These are phyloP conservation scores for Penicillium sp. DNA, from an alignment of 2,329 filamentous ascomycete genomes.

Conservation along the genomic window DNA sequence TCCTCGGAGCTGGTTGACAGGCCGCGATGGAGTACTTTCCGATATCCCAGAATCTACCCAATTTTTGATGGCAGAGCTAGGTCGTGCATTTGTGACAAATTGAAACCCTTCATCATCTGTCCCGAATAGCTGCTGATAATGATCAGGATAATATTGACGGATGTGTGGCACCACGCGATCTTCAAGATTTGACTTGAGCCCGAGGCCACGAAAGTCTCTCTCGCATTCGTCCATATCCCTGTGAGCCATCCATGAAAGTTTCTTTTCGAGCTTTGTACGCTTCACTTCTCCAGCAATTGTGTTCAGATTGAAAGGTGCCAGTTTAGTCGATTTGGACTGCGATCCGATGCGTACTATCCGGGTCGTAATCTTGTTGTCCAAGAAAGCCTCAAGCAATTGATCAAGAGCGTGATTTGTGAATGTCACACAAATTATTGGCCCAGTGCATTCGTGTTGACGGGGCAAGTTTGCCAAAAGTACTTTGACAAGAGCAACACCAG, in stretches of 20 bases:
- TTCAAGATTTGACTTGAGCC: not conserved
- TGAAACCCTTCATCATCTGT: not conserved
- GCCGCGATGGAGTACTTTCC: not conserved
- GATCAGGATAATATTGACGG: not conserved
- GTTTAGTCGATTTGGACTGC: not conserved
- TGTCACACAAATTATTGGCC: not conserved
- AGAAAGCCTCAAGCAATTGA: not conserved
- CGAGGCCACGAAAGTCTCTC: not conserved
- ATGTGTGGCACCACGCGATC: not conserved
- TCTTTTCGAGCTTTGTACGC: not conserved
- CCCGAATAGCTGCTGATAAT: not conserved
- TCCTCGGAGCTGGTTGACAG: not conserved
- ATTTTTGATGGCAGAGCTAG: not conserved
- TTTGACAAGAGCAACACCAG: not conserved
- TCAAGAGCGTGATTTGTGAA: not conserved
- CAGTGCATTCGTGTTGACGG: not conserved
- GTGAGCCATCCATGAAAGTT: not conserved
- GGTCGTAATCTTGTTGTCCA: not conserved
- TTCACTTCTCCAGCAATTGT: not conserved
- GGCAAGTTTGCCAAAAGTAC: not conserved
- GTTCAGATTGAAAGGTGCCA: not conserved
- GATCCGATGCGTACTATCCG: not conserved
- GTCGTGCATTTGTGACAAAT: not conserved
- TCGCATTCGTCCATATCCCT: not conserved
- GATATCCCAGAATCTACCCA: not conserved